Percentiles rank a stretch among this genome's conserved stretches.
Conservation (phyloP, 805 yeast genomes). For the Danielozyma ontarioensis region DNA sequence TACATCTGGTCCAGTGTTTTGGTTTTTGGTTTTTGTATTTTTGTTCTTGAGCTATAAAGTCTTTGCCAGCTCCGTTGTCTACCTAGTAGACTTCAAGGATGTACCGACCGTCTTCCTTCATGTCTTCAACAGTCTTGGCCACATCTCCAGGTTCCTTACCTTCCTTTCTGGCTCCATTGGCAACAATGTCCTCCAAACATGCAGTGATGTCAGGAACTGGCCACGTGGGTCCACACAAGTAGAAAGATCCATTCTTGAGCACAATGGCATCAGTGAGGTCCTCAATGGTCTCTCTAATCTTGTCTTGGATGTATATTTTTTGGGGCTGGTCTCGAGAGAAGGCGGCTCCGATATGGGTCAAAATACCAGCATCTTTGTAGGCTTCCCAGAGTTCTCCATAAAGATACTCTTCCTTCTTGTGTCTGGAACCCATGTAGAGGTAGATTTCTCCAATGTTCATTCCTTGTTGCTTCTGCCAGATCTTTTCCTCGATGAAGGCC, state of each 20-base stretch:
- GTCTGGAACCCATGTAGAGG: constrained; percentile 90
- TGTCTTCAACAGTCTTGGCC: constrained; percentile 78
- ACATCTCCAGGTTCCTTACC: constrained; percentile 64
- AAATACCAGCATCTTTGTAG: constrained; percentile 81
- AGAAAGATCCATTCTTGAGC: constrained; percentile 78
- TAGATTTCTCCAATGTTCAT: constrained; percentile 82
- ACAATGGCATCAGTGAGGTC: constrained; percentile 77
- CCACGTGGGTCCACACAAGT: constrained; percentile 98
- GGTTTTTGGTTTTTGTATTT: no score
- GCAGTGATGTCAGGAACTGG: constrained; percentile 96
- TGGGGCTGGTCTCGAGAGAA: constrained; percentile 96
- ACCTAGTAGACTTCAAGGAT: constrained; percentile 84
- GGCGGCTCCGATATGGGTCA: constrained; percentile 96
- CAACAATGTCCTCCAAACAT: constrained; percentile 77
- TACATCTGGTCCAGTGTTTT: no score
- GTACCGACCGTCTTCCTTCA: constrained; percentile 90
- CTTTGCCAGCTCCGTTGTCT: no score
- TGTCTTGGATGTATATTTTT: constrained; percentile 92
- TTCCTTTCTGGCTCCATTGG: constrained; percentile 59
- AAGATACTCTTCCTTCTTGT: constrained; percentile 88
- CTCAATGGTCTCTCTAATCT: constrained; percentile 70
- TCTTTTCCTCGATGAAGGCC: constrained; percentile 93
- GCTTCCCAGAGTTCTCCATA: constrained; percentile 99
- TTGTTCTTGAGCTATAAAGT: no score
- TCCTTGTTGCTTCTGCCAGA: constrained; percentile 90